Percentiles rank a stretch among this genome's conserved stretches.
phyloP scores from a whole-genome alignment of 176 grass and related monocot species.

The Panicum miliaceum region DNA sequence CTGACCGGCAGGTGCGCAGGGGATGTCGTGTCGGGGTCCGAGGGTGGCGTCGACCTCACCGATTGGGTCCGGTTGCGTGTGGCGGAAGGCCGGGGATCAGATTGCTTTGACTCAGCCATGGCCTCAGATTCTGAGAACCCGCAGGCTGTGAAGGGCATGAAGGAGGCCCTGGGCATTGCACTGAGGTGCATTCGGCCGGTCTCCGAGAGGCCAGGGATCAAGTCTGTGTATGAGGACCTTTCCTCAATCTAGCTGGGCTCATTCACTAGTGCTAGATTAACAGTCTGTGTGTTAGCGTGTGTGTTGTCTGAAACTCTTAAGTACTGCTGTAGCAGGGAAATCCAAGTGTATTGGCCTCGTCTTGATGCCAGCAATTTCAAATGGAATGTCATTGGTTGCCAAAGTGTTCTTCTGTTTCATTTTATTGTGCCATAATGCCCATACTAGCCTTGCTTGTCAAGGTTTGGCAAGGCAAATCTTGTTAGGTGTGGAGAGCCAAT shows the following conservation, averaged over 20 bases:
- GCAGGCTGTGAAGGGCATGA: slow-evolving; percentile 71
- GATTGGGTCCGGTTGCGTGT: slow-evolving; percentile 85
- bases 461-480: too few species aligned
- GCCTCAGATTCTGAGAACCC: slow-evolving; percentile 61
- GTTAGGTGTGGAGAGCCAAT: too few species aligned
- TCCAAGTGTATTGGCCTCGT: slow-evolving; percentile 54
- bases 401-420: background rate
- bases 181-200: slow-evolving; percentile 88
- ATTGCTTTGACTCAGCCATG: slow-evolving; percentile 82
- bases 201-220: slow-evolving; percentile 89
- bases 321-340: slow-evolving; percentile 22
- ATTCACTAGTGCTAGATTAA: slow-evolving; percentile 46
- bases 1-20: slow-evolving; percentile 74
- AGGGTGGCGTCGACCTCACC: slow-evolving; percentile 71
- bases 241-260: slow-evolving; percentile 77
- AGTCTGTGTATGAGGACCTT: slow-evolving; percentile 95
- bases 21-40: slow-evolving; percentile 58
- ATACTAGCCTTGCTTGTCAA: too few species aligned
- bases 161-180: slow-evolving; percentile 87
- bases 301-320: slow-evolving; percentile 40
- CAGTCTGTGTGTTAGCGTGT: slow-evolving; percentile 45
- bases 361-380: slow-evolving; percentile 69
- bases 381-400: slow-evolving; percentile 36
- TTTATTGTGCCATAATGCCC: background rate
- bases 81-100: slow-evolving; percentile 68